Conservation (phyloP, 306 rosid species). For the Vicia sativa region DNA sequence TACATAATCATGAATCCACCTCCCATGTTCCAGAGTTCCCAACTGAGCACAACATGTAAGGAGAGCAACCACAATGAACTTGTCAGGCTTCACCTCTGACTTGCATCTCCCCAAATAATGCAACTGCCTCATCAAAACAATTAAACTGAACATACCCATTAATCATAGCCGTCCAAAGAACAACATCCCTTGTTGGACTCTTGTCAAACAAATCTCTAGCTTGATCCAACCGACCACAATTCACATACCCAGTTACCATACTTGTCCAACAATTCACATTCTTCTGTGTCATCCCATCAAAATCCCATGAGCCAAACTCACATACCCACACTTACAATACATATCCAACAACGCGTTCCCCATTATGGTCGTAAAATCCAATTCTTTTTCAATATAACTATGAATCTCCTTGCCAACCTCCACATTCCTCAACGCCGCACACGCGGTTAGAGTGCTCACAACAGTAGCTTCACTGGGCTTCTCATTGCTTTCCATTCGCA, state of each 20-base stretch:
- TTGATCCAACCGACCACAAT: conserved; percentile 59
- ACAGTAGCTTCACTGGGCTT: conserved; percentile 65
- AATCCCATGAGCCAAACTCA: conserved; percentile 46
- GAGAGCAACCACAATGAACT: conserved; percentile 60
- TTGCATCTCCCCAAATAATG: conserved; percentile 66
- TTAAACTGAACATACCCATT: conserved; percentile 75
- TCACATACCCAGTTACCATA: conserved; percentile 68
- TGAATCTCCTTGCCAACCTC: conserved; percentile 72
- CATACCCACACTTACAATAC: conserved; percentile 67
- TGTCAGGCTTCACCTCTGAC: conserved; percentile 57
- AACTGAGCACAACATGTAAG: conserved; percentile 73
- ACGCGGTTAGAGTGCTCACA: conserved; percentile 69
- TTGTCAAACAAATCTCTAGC: conserved; percentile 69
- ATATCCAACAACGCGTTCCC: conserved; percentile 60
- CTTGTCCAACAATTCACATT: conserved; percentile 80
- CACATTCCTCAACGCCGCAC: conserved; percentile 52
- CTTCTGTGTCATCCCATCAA: conserved; percentile 51
- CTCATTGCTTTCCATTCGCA: conserved; percentile 51
- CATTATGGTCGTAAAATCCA: conserved; percentile 48
- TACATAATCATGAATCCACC: conserved; percentile 62
- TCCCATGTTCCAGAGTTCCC: conserved; percentile 74
- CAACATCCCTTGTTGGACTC: conserved; percentile 63
- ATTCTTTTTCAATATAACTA: conserved; percentile 49
- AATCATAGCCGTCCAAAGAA: conserved; percentile 85
- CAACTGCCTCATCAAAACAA: conserved; percentile 59